A percentile compares a stretch with the other conserved stretches of the same genome.
Conservation (phyloP, 2,329 filamentous ascomycete species). For the Claviceps cyperi region DNA sequence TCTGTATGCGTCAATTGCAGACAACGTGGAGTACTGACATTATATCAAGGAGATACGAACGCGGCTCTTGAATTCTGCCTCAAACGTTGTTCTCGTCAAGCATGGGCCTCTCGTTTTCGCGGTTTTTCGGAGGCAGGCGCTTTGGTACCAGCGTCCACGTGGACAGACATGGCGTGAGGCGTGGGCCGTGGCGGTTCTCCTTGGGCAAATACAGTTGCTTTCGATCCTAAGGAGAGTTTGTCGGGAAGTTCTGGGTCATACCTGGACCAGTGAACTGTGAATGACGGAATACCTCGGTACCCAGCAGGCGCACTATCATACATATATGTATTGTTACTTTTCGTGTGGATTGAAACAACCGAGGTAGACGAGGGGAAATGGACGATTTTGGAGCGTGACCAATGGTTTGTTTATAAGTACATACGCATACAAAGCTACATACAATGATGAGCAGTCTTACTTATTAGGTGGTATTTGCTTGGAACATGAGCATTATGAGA, state of each 20-base stretch:
- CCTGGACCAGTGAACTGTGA: background rate
- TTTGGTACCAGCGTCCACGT: constrained; percentile 35
- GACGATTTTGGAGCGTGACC: background rate
- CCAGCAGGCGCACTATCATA: no score
- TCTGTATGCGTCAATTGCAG: background rate
- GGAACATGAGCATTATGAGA: no score
- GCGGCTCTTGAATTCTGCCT: background rate
- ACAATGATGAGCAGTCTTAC: no score
- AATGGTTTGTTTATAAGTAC: no score
- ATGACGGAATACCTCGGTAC: background rate
- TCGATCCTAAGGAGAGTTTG: constrained; percentile 6
- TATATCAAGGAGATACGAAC: background rate
- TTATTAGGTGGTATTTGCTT: no score
- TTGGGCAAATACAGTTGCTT: constrained; percentile 38
- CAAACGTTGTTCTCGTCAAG: constrained; percentile 1
- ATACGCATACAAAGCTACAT: no score
- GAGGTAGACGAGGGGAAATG: background rate
- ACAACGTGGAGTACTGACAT: background rate
- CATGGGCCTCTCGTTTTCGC: constrained; percentile 35
- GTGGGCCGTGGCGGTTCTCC: constrained; percentile 36
- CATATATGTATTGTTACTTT: no score
- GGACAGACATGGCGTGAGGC: constrained; percentile 30
- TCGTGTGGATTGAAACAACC: background rate
- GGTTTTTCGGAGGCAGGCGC: constrained; percentile 31
- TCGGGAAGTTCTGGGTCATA: background rate